Base-by-base conservation (phyloP, 352 stramenopile species). In the Phytophthora pistaciae region DNA sequence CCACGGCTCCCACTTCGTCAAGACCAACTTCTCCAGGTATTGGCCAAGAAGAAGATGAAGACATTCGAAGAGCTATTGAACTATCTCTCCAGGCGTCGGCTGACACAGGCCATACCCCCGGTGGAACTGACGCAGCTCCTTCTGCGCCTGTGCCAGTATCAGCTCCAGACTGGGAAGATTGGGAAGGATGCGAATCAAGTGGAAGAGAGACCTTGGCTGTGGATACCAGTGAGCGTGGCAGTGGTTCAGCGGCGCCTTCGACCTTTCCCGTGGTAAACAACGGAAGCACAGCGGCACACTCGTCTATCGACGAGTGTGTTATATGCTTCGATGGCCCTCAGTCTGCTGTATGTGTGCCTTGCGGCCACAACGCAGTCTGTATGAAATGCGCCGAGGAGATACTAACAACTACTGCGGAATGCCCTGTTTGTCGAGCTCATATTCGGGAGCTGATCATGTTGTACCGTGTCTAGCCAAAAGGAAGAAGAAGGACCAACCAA, bases 381-480 rank as follows among this genome's bases (percentile, higher is more conserved):
- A 94, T 95, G 87, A 69, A 64, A 23, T 96, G 88, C 59, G 87
- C 85, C 1, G 81, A 91, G 56, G 80, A 92, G 56, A 85, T 96
- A 46, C 67, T 94, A 5, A 66, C 78, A 7, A 80, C 76, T 5
- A 80, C 80, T 14, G 77, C 80, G 20, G 80, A 92, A 62, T 96
- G 89, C 18, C 89, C 89, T 21, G 83, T 95, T 56, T 96, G 89
- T 38, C 82, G 87, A 13, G 63, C 60, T 5, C 78, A 79, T 5
- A 87, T 96, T 52, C 85, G 87, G 18, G 85, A 95, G 46, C 61
- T 96, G 5, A 93, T 96, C 65, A 93, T 90, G 72, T 74, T 94
- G 13, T 95, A 93, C 36, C 82, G 84, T 25, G 87, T 91, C 13
- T 96, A 65, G 80, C n/a, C 31, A 31, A 40, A 54, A 6, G 7